Percentiles rank a stretch among this genome's conserved stretches.
These are phyloP conservation scores for Myrica gale DNA, from an alignment of 306 rosid species.

Conservation along the genomic window DNA sequence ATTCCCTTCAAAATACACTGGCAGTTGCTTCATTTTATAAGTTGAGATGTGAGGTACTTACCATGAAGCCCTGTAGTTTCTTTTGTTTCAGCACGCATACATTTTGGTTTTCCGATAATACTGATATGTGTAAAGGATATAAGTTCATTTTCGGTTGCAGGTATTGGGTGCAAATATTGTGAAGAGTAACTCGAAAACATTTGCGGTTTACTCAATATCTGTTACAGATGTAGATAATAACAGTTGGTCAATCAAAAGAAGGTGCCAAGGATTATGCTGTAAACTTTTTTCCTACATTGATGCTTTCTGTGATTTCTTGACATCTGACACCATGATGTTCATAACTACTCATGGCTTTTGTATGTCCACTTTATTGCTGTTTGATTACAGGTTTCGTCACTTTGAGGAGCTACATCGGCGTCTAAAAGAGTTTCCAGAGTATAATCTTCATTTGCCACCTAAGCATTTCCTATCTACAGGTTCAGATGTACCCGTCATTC, in stretches of 20 bases:
- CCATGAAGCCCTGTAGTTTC: constrained; percentile 23
- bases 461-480: constrained; percentile 96
- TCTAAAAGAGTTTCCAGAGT: constrained; percentile 85
- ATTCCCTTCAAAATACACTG: constrained; percentile 57
- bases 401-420: constrained; percentile 98
- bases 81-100: constrained; percentile 12
- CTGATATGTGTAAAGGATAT: constrained; percentile 29
- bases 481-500: constrained; percentile 79
- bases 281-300: constrained; percentile 19
- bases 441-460: constrained; percentile 93
- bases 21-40: constrained; percentile 70
- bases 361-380: constrained; percentile 8
- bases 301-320: constrained; percentile 6
- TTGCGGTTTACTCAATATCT: constrained; percentile 93
- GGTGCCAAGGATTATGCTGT: constrained; percentile 49
- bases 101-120: constrained; percentile 22
- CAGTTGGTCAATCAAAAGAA: constrained; percentile 97
- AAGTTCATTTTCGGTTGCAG: constrained; percentile 53
- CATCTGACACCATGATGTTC: constrained; percentile 10
- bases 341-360: constrained; percentile 16
- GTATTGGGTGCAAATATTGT: constrained; percentile 95
- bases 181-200: constrained; percentile 87
- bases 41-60: constrained; percentile 93
- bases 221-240: constrained; percentile 82
- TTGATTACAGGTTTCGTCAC: constrained; percentile 80